A percentile compares a stretch with the other conserved stretches of the same genome.
These are phyloP conservation scores for Jatropha multifida DNA, from an alignment of 441 rosid species.

Conservation along the genomic window DNA sequence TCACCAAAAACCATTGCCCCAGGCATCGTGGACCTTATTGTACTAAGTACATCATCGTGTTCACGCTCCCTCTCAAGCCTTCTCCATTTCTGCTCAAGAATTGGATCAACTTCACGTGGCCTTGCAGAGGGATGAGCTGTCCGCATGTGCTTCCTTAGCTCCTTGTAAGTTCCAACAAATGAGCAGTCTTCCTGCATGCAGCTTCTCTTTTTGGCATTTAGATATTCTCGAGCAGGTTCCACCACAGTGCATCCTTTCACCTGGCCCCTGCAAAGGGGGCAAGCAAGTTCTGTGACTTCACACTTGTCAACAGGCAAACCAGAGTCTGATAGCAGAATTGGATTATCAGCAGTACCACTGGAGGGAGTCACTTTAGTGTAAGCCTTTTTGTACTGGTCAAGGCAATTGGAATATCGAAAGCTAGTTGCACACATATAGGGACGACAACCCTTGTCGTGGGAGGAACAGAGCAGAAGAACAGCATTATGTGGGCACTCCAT, in stretches of 20 bases:
- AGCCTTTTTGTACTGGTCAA: constrained; percentile 87
- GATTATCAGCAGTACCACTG: constrained; percentile 32
- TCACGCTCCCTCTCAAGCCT: constrained; percentile 78
- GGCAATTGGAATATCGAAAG: constrained; percentile 91
- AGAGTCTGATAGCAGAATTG: constrained; percentile 35
- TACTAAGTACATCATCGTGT: constrained; percentile 72
- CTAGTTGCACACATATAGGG: constrained; percentile 99
- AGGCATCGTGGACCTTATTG: constrained; percentile 82
- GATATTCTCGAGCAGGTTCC: constrained; percentile 74
- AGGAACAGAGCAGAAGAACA: constrained; percentile 95
- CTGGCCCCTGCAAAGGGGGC: constrained; percentile 97
- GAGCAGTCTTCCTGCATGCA: constrained; percentile 95
- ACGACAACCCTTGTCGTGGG: constrained; percentile 94
- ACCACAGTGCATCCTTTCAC: constrained; percentile 99
- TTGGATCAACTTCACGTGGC: constrained; percentile 84
- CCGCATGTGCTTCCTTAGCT: constrained; percentile 91
- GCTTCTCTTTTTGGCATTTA: constrained; percentile 72
- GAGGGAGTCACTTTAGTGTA: constrained; percentile 58
- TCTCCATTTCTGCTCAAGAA: constrained; percentile 84
- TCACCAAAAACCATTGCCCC: constrained; percentile 89
- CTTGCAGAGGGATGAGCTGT: constrained; percentile 69
- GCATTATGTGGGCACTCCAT: constrained; percentile 98
- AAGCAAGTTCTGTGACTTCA: constrained; percentile 63
- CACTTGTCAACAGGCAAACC: constrained; percentile 44
- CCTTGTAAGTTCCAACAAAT: constrained; percentile 75